Percentiles rank a stretch among this genome's conserved stretches.
These are phyloP conservation scores for Austroboletus eburneus DNA, from an alignment of 768 basidiomycete species.

Conservation along the genomic window DNA sequence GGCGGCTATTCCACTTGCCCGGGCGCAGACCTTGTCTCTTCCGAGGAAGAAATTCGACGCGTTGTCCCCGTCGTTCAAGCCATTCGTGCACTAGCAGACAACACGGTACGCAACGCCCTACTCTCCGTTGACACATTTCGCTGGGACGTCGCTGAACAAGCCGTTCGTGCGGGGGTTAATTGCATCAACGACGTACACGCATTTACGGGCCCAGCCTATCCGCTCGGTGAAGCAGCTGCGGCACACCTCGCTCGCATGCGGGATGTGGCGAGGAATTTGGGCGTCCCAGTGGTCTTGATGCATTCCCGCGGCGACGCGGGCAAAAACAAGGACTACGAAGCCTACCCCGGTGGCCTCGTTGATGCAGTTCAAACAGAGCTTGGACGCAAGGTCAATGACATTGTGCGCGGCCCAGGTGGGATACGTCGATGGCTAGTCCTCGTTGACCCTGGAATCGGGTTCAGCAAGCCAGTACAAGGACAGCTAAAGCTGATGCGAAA, in stretches of 20 bases:
- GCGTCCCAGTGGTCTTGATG: conserved; percentile 87
- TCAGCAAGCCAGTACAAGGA: conserved; percentile 78
- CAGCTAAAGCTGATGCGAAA: conserved; percentile 67
- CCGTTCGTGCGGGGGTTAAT: conserved; percentile 68
- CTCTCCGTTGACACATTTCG: conserved; percentile 30
- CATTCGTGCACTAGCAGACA: conserved; percentile 39
- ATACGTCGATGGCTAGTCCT: conserved; percentile 86
- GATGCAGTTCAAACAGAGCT: conserved; percentile 70
- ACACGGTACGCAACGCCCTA: conserved; percentile 11
- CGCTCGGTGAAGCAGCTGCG: conserved; percentile 28
- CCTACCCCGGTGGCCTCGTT: conserved; percentile 50
- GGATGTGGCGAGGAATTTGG: conserved; percentile 52
- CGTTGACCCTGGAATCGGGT: conserved; percentile 90
- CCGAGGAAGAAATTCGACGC: conserved; percentile 66
- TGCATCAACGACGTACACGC: conserved; percentile 93
- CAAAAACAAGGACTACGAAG: conserved; percentile 59
- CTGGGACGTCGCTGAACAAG: conserved; percentile 25
- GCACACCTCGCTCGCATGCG: conserved; percentile 59
- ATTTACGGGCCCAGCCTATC: conserved; percentile 62
- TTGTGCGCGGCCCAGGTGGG: conserved; percentile 66
- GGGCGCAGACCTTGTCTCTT: conserved; percentile 58
- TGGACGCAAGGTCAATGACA: conserved; percentile 57
- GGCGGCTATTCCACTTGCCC: conserved; percentile 95
- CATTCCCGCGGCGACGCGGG: conserved; percentile 88
- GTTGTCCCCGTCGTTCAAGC: conserved; percentile 68